These are phyloP conservation scores for Cyclocybe cylindracea DNA, from an alignment of 768 basidiomycete species.

Conservation along the genomic window DNA sequence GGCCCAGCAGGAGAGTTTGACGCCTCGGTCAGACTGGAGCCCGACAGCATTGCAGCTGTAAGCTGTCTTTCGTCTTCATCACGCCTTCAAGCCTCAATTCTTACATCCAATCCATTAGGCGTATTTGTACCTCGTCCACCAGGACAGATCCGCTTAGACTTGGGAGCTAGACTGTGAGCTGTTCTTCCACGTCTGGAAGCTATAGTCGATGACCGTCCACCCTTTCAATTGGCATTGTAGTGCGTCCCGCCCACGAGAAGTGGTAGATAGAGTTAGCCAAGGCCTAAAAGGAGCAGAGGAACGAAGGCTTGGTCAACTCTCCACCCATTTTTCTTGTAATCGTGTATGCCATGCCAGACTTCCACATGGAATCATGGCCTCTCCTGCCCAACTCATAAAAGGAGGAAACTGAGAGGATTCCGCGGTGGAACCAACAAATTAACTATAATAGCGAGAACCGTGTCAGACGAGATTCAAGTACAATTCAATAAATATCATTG, in stretches of 20 bases:
- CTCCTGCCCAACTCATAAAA: no score
- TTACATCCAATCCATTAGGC: slow-evolving; percentile 37
- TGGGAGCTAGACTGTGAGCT: slow-evolving; percentile 79
- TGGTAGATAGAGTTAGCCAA: slow-evolving; percentile 27
- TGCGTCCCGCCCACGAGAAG: slow-evolving; percentile 48
- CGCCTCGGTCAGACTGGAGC: slow-evolving; percentile 49
- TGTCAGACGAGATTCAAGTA: no score
- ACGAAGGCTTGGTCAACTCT: no score
- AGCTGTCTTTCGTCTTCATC: slow-evolving; percentile 12
- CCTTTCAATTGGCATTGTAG: slow-evolving; percentile 15
- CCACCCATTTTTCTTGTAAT: no score
- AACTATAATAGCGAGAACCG: no score
- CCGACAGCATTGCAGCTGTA: slow-evolving; percentile 73
- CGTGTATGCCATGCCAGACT: no score
- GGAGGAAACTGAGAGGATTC: no score
- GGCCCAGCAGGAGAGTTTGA: slow-evolving; percentile 44
- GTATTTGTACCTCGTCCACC: slow-evolving; percentile 65
- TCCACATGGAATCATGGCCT: no score
- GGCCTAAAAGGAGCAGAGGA: no score
- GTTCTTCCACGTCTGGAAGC: background rate
- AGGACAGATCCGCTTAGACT: slow-evolving; percentile 73
- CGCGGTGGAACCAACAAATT: no score
- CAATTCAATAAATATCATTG: no score
- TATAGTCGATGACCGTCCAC: background rate
- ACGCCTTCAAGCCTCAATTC: background rate